Base-by-base conservation (phyloP, 306 rosid genomes). In the Clitoria ternatea region DNA sequence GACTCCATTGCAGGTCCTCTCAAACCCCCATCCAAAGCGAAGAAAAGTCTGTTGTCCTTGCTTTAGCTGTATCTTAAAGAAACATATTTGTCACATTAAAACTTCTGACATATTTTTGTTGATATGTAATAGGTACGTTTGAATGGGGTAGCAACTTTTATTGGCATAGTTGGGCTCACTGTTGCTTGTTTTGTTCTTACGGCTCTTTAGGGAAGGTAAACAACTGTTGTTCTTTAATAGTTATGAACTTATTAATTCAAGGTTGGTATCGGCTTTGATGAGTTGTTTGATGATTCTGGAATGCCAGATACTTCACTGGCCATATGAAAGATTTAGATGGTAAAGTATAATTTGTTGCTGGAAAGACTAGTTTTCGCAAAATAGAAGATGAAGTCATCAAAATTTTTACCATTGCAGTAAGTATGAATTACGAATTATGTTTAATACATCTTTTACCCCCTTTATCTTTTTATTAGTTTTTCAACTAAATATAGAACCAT, bases 91-190 rank as follows among this genome's bases (percentile, higher is more conserved):
- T n/a, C n/a, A n/a, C n/a, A n/a, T 54, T 70, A 23, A 61, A 79
- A 40, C n/a, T n/a, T n/a, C 39, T 72, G 5, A 13, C 4, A 37
- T 78, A 14, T 36, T 80, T 75, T 69, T 65, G 61, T 49, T 82
- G 77, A 69, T 19, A 6, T 80, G 52, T 77, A 66, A 79, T 78
- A 94, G 99, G 99, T 94, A 35, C 97, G 97, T 44, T 86, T 94
- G 92, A 94, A 94, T 80, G 99, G 99, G 67, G 96, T 94, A 60
- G 97, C 99, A 59, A 94, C 99, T 78, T 91, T 94, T 78, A 86
- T 94, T 26, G 97, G 97, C 78, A 76, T 91, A 50, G 99, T 89
- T 83, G 97, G 99, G 85, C 97, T 94, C 68, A 59, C 82, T 10
- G 97, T 94, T 33, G 99, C 99, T 76, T 75, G 66, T 80, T 67